Evolutionary conservation across 108 stramenopile species (phyloP).

Genomic region (Nitzschia inconspicua): DNA sequence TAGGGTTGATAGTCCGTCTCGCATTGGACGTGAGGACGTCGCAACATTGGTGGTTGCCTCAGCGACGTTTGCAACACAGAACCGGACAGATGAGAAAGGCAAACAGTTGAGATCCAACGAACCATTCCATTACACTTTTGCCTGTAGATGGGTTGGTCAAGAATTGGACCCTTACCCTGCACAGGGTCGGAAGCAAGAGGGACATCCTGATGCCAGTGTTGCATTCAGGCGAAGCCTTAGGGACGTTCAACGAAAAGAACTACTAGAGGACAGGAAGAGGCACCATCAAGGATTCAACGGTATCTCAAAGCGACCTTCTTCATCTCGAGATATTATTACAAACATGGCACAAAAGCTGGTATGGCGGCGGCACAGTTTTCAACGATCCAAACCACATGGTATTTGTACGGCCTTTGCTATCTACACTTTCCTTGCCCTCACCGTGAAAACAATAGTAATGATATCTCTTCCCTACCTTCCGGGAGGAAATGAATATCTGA

Average conservation of each 20-base stretch:
- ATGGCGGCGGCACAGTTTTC: constrained; percentile 1
- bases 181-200: constrained; percentile 37
- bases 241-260: constrained; percentile 2
- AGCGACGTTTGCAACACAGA: constrained; percentile 30
- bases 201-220: constrained; percentile 13
- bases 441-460: constrained; percentile 10
- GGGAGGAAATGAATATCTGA: constrained; percentile 2
- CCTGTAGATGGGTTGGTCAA: constrained; percentile 39
- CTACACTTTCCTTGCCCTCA: constrained; percentile 25
- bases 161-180: constrained; percentile 36
- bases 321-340: not conserved
- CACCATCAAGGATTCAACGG: not conserved
- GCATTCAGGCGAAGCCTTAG: constrained; percentile 6
- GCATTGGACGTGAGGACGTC: constrained; percentile 69
- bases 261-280: not conserved
- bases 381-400: constrained; percentile 35
- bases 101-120: not conserved
- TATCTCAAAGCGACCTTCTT: not conserved
- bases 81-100: not conserved
- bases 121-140: constrained; percentile 46
- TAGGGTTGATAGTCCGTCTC: constrained; percentile 41
- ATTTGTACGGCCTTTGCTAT: constrained; percentile 34
- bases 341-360: constrained; percentile 5
- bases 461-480: constrained; percentile 13
- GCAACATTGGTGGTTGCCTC: constrained; percentile 62